These are phyloP conservation scores for Adiantum capillusveneris DNA, from an alignment of 75 land plant genomes.

Conservation along the genomic window DNA sequence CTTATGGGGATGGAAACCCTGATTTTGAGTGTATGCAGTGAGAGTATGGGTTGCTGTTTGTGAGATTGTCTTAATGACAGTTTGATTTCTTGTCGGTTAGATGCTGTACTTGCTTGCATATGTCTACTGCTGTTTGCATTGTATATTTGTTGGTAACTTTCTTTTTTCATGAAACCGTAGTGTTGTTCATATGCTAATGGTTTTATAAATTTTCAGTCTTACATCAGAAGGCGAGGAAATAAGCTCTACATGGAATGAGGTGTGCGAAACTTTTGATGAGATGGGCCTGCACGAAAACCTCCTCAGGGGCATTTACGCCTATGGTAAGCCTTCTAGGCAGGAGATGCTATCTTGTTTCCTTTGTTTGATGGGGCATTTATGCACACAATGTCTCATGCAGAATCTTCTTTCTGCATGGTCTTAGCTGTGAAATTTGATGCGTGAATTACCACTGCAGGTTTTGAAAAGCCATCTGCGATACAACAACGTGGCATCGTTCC, in stretches of 20 bases:
- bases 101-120: no score
- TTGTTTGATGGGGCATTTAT: slow-evolving; percentile 68
- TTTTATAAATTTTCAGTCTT: slow-evolving; percentile 77
- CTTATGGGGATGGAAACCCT: no score
- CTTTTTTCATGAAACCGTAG: background rate
- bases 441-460: slow-evolving; percentile 82
- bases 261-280: slow-evolving; percentile 49
- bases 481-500: slow-evolving; percentile 76
- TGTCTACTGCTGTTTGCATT: no score
- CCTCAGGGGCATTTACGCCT: slow-evolving; percentile 65
- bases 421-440: slow-evolving; percentile 81
- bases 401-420: no score
- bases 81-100: no score
- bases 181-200: slow-evolving; percentile 18
- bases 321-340: slow-evolving; percentile 74
- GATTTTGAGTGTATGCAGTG: no score
- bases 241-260: slow-evolving; percentile 64
- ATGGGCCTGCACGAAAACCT: slow-evolving; percentile 66
- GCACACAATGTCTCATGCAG: no score
- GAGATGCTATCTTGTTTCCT: slow-evolving; percentile 81
- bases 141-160: no score
- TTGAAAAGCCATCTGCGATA: slow-evolving; percentile 64
- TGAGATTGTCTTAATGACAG: no score
- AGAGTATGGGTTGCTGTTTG: no score
- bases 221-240: slow-evolving; percentile 47